Percentiles rank a stretch among this genome's conserved stretches.
These are phyloP conservation scores for Priceomyces melissophilus DNA, from an alignment of 805 yeast species.

Conservation along the genomic window DNA sequence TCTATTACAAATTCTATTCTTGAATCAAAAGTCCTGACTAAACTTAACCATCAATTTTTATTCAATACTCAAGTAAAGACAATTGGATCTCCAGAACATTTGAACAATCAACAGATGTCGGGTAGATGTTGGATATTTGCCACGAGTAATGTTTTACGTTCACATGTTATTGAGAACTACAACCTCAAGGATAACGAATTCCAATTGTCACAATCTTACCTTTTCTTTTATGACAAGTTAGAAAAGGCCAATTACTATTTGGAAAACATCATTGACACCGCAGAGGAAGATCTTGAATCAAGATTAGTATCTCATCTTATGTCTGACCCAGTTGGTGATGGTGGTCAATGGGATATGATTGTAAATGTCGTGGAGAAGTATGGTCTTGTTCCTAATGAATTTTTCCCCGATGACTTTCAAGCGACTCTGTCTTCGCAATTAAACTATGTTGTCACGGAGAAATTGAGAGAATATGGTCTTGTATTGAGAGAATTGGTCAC, in stretches of 20 bases:
- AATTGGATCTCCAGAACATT: constrained; percentile 33
- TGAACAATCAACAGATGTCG: constrained; percentile 61
- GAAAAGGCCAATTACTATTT: constrained; percentile 81
- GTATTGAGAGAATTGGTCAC: constrained; percentile 52
- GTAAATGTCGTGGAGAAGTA: constrained; percentile 73
- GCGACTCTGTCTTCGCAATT: constrained; percentile 52
- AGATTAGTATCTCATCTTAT: constrained; percentile 66
- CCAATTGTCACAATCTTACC: constrained; percentile 73
- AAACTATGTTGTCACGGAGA: constrained; percentile 62
- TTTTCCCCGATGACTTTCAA: constrained; percentile 67
- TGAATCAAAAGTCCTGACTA: constrained; percentile 20
- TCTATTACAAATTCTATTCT: constrained; percentile 42
- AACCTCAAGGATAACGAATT: constrained; percentile 52
- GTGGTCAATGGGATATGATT: constrained; percentile 88
- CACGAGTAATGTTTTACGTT: constrained; percentile 67
- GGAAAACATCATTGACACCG: constrained; percentile 71
- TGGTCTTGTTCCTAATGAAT: constrained; percentile 72
- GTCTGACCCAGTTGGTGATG: constrained; percentile 68
- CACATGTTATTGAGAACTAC: constrained; percentile 57
- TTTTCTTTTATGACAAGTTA: constrained; percentile 81
- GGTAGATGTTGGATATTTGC: constrained; percentile 94
- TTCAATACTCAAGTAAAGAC: constrained; percentile 35
- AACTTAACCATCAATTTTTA: constrained; percentile 26
- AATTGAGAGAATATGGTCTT: constrained; percentile 77
- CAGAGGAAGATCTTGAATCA: constrained; percentile 62